Evolutionary conservation across 371 early-diverging fungal genomes (phyloP), one percentile per base, ranked within the genome.

Genomic region (Lichtheimia hyalospora): DNA sequence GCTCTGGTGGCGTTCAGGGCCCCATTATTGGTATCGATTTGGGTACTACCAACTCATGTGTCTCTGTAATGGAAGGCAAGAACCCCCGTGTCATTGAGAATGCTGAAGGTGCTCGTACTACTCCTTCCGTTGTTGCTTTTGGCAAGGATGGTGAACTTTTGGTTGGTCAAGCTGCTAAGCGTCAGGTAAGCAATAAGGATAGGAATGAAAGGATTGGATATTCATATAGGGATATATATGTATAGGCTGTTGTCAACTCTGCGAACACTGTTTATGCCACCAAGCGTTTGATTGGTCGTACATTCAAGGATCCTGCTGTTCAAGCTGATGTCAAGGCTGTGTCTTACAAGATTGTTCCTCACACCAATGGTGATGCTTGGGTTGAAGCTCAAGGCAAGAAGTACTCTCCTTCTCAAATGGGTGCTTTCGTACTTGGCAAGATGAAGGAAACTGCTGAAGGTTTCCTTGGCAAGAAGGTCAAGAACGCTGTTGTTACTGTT

Each of bases 21-120:
- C 85, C 86, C 58, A 96, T 96, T 53, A 94, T 99, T 64, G 99
- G 99, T 73, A 98, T 99, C 66, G 99, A 99, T 85, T 85, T 99
- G 65, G 99, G 99, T 58, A 99, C 99, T 50, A 99, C 99, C 62
- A 98, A 99, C 87, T 97, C 99, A 15, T 99, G 99, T 72, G 98
- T 98, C 21, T 89, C 97, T 40, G 89, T 98, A 43, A 95, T 98
- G 92, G 97, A 98, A 79, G 96, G 99, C 66, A 96, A 96, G 70
- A 88, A 80, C 61, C 96, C 99, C 28, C 83, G 92, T 58, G 98
- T 99, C 39, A 94, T 99, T 75, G 96, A 95, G 77, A 98, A 99
- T 83, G 70, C 92, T 15, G 95, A 96, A 70, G 99, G 99, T 61
- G 90, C 90, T 27, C 90, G 97, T 57, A 99, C 99, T 10, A 99